These are phyloP conservation scores for Amanita exitialis DNA, from an alignment of 768 basidiomycete species.

Conservation along the genomic window DNA sequence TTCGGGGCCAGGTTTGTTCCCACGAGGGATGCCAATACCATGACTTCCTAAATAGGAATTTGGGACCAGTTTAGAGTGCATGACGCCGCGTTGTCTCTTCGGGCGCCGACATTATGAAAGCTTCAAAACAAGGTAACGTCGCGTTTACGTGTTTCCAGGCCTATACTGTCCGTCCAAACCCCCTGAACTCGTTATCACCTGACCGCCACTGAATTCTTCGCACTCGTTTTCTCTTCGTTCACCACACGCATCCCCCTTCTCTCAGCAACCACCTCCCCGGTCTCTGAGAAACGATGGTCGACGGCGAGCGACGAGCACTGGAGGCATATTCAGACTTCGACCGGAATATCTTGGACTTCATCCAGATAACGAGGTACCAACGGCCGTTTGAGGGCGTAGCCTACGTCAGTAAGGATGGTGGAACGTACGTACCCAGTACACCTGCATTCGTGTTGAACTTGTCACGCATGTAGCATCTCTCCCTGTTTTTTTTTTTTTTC, in stretches of 20 bases:
- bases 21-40: no score
- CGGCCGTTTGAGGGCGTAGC: constrained; percentile 4
- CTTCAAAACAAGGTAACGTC: background rate
- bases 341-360: constrained; percentile 8
- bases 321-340: background rate
- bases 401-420: background rate
- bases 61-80: no score
- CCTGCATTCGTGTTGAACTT: background rate
- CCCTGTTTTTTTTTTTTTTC: background rate
- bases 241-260: no score
- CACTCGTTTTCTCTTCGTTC: no score
- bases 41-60: no score
- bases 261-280: background rate
- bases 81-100: background rate
- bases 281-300: background rate
- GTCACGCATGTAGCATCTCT: no score
- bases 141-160: no score
- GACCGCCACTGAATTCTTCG: no score
- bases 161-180: no score
- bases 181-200: no score
- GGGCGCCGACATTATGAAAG: background rate
- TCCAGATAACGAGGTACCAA: constrained; percentile 11
- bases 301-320: background rate
- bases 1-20: no score
- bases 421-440: background rate